phyloP scores from a whole-genome alignment of 306 rosid species.

The Begonia fuchsioides region DNA sequence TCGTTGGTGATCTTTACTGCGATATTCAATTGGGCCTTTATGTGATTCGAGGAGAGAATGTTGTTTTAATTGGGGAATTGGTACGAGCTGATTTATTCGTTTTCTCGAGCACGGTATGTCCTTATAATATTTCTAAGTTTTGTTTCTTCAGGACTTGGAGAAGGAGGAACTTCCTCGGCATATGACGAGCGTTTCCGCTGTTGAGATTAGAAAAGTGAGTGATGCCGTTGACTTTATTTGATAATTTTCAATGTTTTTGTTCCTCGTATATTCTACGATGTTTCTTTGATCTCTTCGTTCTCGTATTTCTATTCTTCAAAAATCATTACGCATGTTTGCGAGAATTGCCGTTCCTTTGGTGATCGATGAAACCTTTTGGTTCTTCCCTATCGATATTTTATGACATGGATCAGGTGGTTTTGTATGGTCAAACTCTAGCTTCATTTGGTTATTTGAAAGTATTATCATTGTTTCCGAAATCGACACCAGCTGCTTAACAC shows the following conservation, averaged over 20 bases:
- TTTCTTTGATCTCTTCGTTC: no score
- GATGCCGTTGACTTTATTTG: background rate
- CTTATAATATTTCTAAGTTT: slow-evolving; percentile 8
- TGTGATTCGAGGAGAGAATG: slow-evolving; percentile 93
- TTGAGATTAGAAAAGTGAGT: slow-evolving; percentile 72
- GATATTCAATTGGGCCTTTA: slow-evolving; percentile 89
- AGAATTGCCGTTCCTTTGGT: no score
- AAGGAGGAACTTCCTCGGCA: slow-evolving; percentile 89
- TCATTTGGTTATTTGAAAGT: no score
- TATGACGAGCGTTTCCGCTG: slow-evolving; percentile 64
- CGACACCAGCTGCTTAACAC: no score
- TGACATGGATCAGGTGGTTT: no score
- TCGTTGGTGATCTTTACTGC: slow-evolving; percentile 80
- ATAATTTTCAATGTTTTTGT: no score
- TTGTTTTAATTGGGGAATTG: slow-evolving; percentile 91
- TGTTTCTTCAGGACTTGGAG: slow-evolving; percentile 53
- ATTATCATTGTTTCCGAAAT: no score
- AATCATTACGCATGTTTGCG: no score
- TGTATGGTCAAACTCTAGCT: no score
- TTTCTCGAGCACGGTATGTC: slow-evolving; percentile 9
- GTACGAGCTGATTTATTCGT: slow-evolving; percentile 25
- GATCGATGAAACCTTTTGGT: no score
- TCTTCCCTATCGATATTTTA: no score
- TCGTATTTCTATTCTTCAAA: background rate
- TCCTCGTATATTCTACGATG: no score